phyloP scores from a whole-genome alignment of 805 yeast species.

The Pichia gijzeniarum region DNA sequence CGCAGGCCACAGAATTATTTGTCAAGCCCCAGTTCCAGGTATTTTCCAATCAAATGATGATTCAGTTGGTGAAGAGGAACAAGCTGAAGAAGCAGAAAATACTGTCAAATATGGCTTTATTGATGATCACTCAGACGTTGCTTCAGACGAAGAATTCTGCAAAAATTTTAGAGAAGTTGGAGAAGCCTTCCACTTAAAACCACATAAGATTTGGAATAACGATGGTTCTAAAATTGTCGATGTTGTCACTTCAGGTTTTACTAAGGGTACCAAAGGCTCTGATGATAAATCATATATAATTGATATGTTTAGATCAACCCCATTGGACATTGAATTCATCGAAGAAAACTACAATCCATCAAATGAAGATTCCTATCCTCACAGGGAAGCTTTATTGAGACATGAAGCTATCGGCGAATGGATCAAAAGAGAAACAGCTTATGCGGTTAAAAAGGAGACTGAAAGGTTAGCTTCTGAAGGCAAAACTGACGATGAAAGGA shows the following conservation, averaged over 20 bases:
- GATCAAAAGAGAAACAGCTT: constrained; percentile 68
- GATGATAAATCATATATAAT: constrained; percentile 81
- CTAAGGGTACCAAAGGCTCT: constrained; percentile 80
- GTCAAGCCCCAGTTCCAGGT: constrained; percentile 97
- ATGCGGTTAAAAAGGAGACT: constrained; percentile 42
- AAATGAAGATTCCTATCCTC: constrained; percentile 63
- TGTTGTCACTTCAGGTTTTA: constrained; percentile 63
- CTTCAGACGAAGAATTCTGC: constrained; percentile 46
- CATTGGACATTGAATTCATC: constrained; percentile 73
- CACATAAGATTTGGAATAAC: constrained; percentile 50
- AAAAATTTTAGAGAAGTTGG: constrained; percentile 54
- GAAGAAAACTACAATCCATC: constrained; percentile 46
- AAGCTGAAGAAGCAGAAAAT: constrained; percentile 32
- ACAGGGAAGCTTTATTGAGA: constrained; percentile 69
- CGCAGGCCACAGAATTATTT: constrained; percentile 79
- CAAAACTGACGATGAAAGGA: constrained; percentile 31
- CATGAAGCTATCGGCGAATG: constrained; percentile 87
- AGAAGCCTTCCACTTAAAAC: constrained; percentile 70
- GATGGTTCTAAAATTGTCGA: constrained; percentile 39
- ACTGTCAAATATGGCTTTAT: constrained; percentile 71
- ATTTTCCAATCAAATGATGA: constrained; percentile 43
- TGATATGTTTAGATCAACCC: constrained; percentile 79
- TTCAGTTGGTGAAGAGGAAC: constrained; percentile 31
- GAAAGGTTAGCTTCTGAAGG: constrained; percentile 33
- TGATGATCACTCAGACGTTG: constrained; percentile 48